A percentile compares a stretch with the other conserved stretches of the same genome.
Conservation (phyloP, 345 rosid genomes). For the Mercurialis annua region DNA sequence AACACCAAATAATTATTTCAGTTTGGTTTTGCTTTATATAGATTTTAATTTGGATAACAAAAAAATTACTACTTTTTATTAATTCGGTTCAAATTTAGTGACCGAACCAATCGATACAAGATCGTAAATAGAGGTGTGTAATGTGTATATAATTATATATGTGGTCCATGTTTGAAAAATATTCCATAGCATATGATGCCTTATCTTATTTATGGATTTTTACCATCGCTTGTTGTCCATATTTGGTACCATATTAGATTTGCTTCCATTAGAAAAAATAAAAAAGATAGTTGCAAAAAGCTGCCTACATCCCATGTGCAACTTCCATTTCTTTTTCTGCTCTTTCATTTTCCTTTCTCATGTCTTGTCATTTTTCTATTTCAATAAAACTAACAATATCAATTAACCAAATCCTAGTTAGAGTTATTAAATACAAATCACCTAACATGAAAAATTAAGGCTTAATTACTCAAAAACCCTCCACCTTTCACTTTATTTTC, state of each 20-base stretch:
- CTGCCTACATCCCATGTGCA: constrained; percentile 14
- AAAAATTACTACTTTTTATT: too few species aligned
- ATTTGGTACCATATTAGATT: constrained; percentile 1
- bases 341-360: background rate
- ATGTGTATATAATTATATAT: background rate
- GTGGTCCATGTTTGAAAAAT: constrained; percentile 27
- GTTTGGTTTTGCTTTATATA: too few species aligned
- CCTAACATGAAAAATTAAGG: too few species aligned
- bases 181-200: background rate
- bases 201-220: constrained; percentile 6
- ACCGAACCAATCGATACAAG: too few species aligned
- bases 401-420: too few species aligned
- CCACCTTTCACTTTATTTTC: too few species aligned
- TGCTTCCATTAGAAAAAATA: background rate
- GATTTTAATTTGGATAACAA: too few species aligned
- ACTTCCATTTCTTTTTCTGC: background rate
- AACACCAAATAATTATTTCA: too few species aligned
- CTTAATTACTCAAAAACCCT: too few species aligned
- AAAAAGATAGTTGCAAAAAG: background rate
- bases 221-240: constrained; percentile 4
- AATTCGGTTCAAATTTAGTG: too few species aligned
- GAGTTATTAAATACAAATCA: too few species aligned
- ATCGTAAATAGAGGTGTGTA: background rate
- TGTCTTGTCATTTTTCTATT: background rate
- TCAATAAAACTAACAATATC: background rate